Base-by-base conservation (phyloP, 805 yeast species). In the Scheffersomyces ergatensis region DNA sequence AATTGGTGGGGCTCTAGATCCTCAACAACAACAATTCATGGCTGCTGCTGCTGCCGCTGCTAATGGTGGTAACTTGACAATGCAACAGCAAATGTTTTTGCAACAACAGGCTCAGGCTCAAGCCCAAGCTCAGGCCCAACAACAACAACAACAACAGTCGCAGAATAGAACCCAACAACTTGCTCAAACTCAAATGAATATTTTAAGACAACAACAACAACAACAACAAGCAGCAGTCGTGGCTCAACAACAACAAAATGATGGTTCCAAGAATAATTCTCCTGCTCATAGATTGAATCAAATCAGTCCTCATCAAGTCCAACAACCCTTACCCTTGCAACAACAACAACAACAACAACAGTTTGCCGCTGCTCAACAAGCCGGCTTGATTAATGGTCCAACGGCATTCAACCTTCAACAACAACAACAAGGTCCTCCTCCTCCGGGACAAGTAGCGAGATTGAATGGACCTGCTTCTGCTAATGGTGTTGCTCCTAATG, bases 181-280 rank as follows among this genome's bases (percentile, higher is more conserved):
- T 40, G 74, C 78, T 3, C 80, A 74, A 50, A 61, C 58, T 33
- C 80, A 74, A 54, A 72, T 74, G 80, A 73, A 70, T 50, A 72
- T 64, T 44, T 55, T 71, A 41, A 67, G 78, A 36, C 81, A 70
- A 46, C 78, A 69, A 49, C 67, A 59, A 41, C 66, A 78, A 36
- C 81, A 70, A 46, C 78, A 69, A 49, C 67, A 59, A 14, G 67
- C 50, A 2, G 68, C 53, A 12, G 58, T 55, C 16, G 69, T 53
- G 26, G 51, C 42, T 8, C 52, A 42, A 15, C 47, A 37, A 30
- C 44, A 27, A 32, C 37, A 38, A 38, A 33, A 29, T 16, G 40
- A 34, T 9, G 34, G 18, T 31, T 33, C 39, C 18, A 39, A 33
- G 19, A 33, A 23, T 37, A 39, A 29, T 7, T 38, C 39, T 4